These are phyloP conservation scores for Macrocybe gigantea DNA, from an alignment of 768 basidiomycete genomes.

Conservation along the genomic window DNA sequence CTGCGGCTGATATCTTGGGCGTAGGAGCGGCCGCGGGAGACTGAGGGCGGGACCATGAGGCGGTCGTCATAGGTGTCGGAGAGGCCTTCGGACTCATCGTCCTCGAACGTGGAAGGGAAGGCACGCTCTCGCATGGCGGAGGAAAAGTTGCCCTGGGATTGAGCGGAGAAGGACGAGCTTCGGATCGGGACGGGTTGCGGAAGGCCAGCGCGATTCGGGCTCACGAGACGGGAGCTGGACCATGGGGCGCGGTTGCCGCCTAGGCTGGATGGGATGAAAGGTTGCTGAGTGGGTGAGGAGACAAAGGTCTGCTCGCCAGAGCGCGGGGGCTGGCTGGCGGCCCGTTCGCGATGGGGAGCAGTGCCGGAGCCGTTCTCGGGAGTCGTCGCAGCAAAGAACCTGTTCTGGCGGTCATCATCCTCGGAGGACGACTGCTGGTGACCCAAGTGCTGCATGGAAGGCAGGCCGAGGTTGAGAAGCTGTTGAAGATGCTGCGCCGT, in stretches of 20 bases:
- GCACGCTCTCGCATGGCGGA: conserved; percentile 61
- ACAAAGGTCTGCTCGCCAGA: conserved; percentile 40
- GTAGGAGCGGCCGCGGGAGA: conserved; percentile 53
- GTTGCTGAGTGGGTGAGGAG: conserved; percentile 47
- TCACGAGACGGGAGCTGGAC: conserved; percentile 41
- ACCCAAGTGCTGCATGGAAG: conserved; percentile 21
- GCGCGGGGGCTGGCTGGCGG: conserved; percentile 66
- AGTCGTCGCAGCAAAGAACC: conserved; percentile 40
- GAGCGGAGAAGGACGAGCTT: conserved; percentile 62
- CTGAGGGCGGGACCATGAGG: conserved; percentile 38
- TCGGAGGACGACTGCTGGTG: conserved; percentile 30
- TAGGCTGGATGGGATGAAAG: conserved; percentile 45
- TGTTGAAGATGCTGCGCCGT: conserved; percentile 17
- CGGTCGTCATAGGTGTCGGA: conserved; percentile 58
- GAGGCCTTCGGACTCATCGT: conserved; percentile 66
- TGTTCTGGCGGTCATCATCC: conserved; percentile 56
- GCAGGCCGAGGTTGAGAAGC: conserved; percentile 14
- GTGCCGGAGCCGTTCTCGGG: conserved; percentile 37
- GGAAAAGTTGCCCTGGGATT: conserved; percentile 49
- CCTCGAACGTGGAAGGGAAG: conserved; percentile 77
- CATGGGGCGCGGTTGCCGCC: conserved; percentile 36
- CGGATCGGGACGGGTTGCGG: conserved; percentile 58
- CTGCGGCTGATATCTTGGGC: conserved; percentile 63
- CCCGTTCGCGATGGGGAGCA: conserved; percentile 45
- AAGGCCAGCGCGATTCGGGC: conserved; percentile 31